Conservation (phyloP, 192 early-diverging fungal species). For the Funneliformis geosporum region DNA sequence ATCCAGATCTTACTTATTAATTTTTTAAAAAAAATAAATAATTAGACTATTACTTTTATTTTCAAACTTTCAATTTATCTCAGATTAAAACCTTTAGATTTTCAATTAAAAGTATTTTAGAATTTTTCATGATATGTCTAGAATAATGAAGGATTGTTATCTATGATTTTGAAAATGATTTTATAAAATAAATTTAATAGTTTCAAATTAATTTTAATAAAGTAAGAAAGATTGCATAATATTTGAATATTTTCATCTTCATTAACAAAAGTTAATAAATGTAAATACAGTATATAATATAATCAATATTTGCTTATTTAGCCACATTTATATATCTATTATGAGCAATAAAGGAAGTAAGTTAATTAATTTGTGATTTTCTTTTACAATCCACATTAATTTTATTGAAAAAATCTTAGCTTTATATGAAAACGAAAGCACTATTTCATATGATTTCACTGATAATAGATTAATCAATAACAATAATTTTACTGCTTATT, state of each 20-base stretch:
- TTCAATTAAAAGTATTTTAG: constrained; percentile 7
- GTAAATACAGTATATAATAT: neutral
- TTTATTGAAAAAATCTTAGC: neutral
- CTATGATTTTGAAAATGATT: neutral
- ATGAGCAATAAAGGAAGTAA: neutral
- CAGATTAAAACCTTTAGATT: too few species aligned
- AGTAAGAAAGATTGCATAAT: neutral
- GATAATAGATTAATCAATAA: neutral
- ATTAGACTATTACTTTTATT: too few species aligned
- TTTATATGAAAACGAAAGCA: neutral
- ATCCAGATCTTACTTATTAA: too few species aligned
- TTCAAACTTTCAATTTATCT: too few species aligned
- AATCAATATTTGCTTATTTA: constrained; percentile 3
- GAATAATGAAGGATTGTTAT: constrained; percentile 10
- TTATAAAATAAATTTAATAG: neutral
- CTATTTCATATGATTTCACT: neutral
- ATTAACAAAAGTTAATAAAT: neutral
- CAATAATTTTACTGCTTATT: constrained; percentile 1
- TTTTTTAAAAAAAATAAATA: too few species aligned
- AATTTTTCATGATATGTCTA: neutral
- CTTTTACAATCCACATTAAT: neutral
- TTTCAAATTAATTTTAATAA: constrained; percentile 8
- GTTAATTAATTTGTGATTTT: neutral
- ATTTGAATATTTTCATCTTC: neutral
- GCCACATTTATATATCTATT: constrained; percentile 15